A percentile compares a stretch with the other conserved stretches of the same genome.
phyloP scores from a whole-genome alignment of 139 green algal genomes.

The Astrephomene gubernaculifera region DNA sequence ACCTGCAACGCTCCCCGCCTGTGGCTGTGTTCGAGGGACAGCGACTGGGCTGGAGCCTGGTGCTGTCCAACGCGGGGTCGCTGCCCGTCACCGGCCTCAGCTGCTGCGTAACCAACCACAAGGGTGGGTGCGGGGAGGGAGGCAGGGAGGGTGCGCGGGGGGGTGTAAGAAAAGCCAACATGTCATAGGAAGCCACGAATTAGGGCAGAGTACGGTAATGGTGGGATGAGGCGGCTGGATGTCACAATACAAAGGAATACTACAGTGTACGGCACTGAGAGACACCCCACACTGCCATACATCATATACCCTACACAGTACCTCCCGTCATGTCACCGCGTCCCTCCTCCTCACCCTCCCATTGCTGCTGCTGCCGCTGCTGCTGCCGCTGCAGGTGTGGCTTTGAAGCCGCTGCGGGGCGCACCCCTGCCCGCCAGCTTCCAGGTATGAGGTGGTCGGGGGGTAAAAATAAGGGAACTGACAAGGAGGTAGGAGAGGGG shows the following conservation, averaged over 20 bases:
- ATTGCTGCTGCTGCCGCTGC: background rate
- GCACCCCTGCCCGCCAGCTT: slow-evolving; percentile 33
- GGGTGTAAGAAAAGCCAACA: no score
- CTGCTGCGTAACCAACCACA: slow-evolving; percentile 41
- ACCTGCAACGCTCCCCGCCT: background rate
- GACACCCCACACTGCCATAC: no score
- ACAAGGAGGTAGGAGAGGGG: background rate
- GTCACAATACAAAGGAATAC: no score
- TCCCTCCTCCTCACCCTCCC: no score
- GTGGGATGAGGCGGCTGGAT: no score
- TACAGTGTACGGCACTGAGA: no score
- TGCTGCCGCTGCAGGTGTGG: background rate
- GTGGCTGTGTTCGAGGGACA: slow-evolving; percentile 50
- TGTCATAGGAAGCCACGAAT: no score
- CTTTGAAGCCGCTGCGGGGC: slow-evolving; percentile 46
- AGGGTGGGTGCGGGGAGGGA: background rate
- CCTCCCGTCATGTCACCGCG: no score
- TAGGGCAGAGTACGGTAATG: no score
- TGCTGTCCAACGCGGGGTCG: slow-evolving; percentile 51
- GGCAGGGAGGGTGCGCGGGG: no score
- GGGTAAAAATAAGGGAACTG: background rate
- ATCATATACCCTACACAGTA: no score
- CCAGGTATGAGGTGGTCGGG: background rate
- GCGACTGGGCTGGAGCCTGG: slow-evolving; percentile 45
- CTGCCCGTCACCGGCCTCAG: slow-evolving; percentile 16